Evolutionary conservation across 164 flowering plant genomes (phyloP).

Genomic region (Platanus orientalis): DNA sequence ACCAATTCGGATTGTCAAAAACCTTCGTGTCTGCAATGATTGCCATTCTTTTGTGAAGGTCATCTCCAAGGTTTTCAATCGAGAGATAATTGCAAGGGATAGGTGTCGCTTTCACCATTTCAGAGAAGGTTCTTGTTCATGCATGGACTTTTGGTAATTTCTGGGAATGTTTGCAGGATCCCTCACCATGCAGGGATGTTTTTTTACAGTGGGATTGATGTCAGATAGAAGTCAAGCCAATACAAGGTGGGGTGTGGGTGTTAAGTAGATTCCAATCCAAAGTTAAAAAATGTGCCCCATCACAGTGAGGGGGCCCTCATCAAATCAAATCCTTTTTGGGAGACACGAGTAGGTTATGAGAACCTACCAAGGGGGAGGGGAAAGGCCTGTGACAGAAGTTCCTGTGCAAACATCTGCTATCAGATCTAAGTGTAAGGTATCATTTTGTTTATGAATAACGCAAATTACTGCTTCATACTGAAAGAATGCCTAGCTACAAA

Average conservation of each 20-base stretch:
- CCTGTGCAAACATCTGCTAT: background rate
- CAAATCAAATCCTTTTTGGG: too few relatives aligned
- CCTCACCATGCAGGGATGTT: too few relatives aligned
- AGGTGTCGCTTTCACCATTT: constrained; percentile 38
- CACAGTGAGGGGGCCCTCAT: too few relatives aligned
- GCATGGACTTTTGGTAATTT: constrained; percentile 37
- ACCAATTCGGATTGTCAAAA: constrained; percentile 30
- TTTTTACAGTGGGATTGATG: too few relatives aligned
- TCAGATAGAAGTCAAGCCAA: too few relatives aligned
- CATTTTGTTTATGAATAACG: background rate
- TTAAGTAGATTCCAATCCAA: too few relatives aligned
- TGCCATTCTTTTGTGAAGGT: constrained; percentile 34
- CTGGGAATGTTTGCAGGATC: too few relatives aligned
- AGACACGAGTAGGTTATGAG: too few relatives aligned
- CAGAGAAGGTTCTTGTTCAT: constrained; percentile 33
- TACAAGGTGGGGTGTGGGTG: too few relatives aligned
- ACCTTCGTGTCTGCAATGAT: constrained; percentile 37
- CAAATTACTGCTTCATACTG: constrained; percentile 1
- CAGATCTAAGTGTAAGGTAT: background rate
- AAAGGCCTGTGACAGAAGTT: background rate
- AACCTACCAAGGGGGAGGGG: background rate
- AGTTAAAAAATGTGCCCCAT: too few relatives aligned
- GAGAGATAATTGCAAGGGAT: constrained; percentile 33
- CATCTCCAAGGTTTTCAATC: constrained; percentile 21
- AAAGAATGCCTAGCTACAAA: constrained; percentile 9